Evolutionary conservation across 2,329 filamentous ascomycete species (phyloP).

Genomic region (Fusarium albosuccineum): DNA sequence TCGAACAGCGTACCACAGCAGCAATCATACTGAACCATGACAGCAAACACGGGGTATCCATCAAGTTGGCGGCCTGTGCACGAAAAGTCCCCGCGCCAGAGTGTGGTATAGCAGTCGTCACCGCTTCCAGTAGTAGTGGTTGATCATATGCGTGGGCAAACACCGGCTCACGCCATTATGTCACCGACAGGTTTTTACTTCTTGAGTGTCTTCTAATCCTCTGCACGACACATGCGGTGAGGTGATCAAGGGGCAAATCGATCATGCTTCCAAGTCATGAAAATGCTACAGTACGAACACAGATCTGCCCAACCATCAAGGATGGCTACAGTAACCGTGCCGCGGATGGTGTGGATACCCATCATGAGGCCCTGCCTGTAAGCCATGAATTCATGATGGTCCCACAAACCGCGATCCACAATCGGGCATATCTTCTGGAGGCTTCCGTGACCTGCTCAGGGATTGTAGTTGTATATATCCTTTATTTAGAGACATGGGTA

Average conservation of each 20-base stretch:
- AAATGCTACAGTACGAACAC: neutral
- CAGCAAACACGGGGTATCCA: neutral
- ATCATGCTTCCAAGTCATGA: conserved; percentile 1
- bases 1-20: conserved; percentile 27
- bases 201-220: neutral
- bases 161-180: conserved; percentile 11
- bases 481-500: no score
- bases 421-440: conserved; percentile 20
- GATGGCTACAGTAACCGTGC: conserved; percentile 4
- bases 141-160: neutral
- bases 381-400: conserved; percentile 24
- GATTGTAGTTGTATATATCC: no score
- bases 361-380: conserved; percentile 24
- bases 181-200: neutral
- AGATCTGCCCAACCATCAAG: conserved; percentile 18
- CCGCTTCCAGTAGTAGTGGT: conserved; percentile 6
- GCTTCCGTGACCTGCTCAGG: neutral
- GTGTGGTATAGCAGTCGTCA: conserved; percentile 14
- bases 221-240: conserved; percentile 9
- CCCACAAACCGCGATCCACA: conserved; percentile 22
- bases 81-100: no score
- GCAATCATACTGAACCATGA: neutral
- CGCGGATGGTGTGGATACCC: conserved; percentile 10
- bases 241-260: neutral
- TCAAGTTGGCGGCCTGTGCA: neutral